Evolutionary conservation across 2,329 filamentous ascomycete genomes (phyloP), one percentile per base, ranked within the genome.

Genomic region (Neopestalotiopsis sp.): DNA sequence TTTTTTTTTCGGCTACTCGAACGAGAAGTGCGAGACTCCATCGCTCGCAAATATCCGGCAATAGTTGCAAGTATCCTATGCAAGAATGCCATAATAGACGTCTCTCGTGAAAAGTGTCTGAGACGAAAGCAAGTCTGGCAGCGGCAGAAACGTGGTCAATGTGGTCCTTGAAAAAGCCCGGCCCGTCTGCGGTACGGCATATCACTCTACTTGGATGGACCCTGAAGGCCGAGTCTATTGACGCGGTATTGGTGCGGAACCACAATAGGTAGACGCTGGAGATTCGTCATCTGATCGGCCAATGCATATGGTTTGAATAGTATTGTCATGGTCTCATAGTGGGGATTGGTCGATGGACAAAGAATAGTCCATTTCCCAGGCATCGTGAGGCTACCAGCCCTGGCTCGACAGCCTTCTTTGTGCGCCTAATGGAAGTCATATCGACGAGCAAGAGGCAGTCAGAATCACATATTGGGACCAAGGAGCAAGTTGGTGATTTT

Each of bases 201-300:
- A 53, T n/a, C 45, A n/a, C 17, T 10, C 17, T 53, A 53, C 45
- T 17, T 53, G 45, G 45, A 53, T 53, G n/a, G n/a, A 53, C 45
- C 45, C 45, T 53, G 45, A n/a, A 20, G 34, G 34, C 24, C n/a
- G 45, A 53, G n/a, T 17, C 45, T 17, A 17, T 53, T 10, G 45
- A 53, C 45, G 17, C 45, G 45, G 45, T 53, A 53, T n/a, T 53
- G n/a, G n/a, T 53, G 45, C 45, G 45, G n/a, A 53, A 53, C 45
- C 34, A 38, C 34, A 10, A 10, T 38, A 38, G 34, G n/a, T 53
- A 20, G 45, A 20, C 45, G 7, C 45, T 20, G 17, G 45, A 53
- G 45, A 1, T 53, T 53, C 45, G 45, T 53, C 45, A 53, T 53
- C 45, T 53, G 45, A 53, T 53, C 17, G n/a, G 17, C 5, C 45